These are phyloP conservation scores for Ascocoryne sarcoides DNA, from an alignment of 2,329 filamentous ascomycete genomes.

Conservation along the genomic window DNA sequence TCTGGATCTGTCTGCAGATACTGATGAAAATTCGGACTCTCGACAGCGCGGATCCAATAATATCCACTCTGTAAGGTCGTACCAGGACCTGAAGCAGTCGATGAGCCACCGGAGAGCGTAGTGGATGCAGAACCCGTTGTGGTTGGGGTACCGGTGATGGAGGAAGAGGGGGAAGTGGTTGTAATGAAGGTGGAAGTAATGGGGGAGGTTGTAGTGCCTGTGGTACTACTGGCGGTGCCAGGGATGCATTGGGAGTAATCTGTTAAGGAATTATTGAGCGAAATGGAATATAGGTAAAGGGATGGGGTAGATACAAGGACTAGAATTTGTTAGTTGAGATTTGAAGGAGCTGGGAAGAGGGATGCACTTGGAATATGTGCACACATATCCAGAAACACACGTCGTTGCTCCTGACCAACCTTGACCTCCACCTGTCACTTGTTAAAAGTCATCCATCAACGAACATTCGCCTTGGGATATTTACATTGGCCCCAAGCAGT, in stretches of 20 bases:
- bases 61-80: constrained; percentile 38
- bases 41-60: constrained; percentile 44
- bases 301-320: constrained; percentile 8
- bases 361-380: constrained; percentile 23
- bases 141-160: constrained; percentile 2
- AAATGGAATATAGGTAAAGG: not conserved
- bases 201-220: constrained; percentile 9
- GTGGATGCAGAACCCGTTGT: constrained; percentile 10
- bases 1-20: constrained; percentile 42
- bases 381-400: constrained; percentile 21
- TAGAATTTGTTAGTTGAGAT: constrained; percentile 1
- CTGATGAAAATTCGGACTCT: constrained; percentile 47
- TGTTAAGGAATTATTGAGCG: constrained; percentile 1
- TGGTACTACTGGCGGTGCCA: constrained; percentile 19
- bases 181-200: constrained; percentile 13
- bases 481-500: constrained; percentile 20
- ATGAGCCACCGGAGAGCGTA: constrained; percentile 14
- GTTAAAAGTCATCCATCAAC: not conserved
- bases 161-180: constrained; percentile 7
- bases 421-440: constrained; percentile 19
- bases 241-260: constrained; percentile 35
- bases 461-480: not conserved
- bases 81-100: constrained; percentile 28
- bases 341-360: not conserved
- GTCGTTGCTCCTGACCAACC: constrained; percentile 19